These are phyloP conservation scores for Hippophae tibetana DNA, from an alignment of 306 rosid genomes.

Conservation along the genomic window DNA sequence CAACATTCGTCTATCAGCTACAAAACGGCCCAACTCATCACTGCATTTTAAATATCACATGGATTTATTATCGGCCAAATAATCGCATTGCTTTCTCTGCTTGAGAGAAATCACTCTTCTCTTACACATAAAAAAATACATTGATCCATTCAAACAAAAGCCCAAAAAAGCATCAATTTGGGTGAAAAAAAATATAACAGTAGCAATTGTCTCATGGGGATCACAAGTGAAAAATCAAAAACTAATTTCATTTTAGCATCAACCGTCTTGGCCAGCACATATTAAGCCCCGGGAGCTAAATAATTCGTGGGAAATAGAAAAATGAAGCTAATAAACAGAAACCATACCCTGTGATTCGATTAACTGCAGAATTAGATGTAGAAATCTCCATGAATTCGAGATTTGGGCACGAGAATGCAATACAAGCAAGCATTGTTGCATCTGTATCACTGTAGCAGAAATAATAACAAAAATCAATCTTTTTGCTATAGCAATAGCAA, in stretches of 20 bases:
- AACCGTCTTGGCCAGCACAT: too few species aligned
- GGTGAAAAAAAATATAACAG: neutral
- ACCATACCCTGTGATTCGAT: constrained; percentile 81
- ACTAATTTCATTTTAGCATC: neutral
- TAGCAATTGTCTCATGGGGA: neutral
- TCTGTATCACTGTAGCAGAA: constrained; percentile 66
- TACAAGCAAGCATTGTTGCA: constrained; percentile 86
- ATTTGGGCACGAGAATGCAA: constrained; percentile 92
- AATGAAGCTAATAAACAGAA: neutral
- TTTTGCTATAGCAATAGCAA: neutral
- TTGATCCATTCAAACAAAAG: neutral
- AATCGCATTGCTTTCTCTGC: neutral
- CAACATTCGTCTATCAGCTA: constrained; percentile 68
- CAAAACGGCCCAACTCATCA: constrained; percentile 80
- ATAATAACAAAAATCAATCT: neutral
- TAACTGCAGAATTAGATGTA: constrained; percentile 33
- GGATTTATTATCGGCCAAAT: constrained; percentile 15
- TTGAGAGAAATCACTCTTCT: neutral
- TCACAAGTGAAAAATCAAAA: neutral
- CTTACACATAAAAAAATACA: neutral
- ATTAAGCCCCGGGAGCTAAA: neutral
- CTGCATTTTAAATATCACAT: constrained; percentile 35
- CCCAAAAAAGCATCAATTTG: neutral
- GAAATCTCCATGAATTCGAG: constrained; percentile 67
- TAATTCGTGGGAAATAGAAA: neutral